Conservation (phyloP, 2,329 filamentous ascomycete genomes). For the Neofusicoccum ribis region DNA sequence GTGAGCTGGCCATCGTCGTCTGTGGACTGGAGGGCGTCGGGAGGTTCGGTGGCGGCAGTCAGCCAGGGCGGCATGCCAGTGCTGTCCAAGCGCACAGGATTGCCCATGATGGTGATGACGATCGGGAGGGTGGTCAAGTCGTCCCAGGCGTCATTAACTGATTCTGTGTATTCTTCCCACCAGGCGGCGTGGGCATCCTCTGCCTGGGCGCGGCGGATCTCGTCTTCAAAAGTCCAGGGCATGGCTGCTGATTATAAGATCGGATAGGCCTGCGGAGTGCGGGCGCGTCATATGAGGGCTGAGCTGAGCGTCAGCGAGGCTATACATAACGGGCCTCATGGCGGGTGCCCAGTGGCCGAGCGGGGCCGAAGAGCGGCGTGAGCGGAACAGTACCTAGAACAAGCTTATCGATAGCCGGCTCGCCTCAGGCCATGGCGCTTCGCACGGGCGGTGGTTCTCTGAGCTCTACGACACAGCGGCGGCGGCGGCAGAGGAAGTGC, state of each 20-base stretch:
- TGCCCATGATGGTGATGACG: neutral
- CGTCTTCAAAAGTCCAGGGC: neutral
- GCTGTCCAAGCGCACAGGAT: neutral
- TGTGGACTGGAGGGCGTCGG: neutral
- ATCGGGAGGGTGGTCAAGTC: neutral
- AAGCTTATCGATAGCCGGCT: conserved; percentile 12
- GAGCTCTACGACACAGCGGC: neutral
- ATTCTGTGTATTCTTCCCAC: too few species aligned
- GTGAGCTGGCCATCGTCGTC: neutral
- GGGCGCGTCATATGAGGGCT: conserved; percentile 15
- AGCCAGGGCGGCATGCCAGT: neutral
- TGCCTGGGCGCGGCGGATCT: neutral
- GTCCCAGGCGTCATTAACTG: neutral
- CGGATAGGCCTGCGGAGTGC: neutral
- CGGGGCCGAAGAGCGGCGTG: conserved; percentile 17
- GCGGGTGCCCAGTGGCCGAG: conserved; percentile 1
- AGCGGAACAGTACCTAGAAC: conserved; percentile 1
- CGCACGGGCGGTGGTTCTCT: neutral
- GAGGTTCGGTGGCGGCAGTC: neutral
- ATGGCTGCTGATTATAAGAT: conserved; percentile 12
- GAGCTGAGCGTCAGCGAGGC: conserved; percentile 19
- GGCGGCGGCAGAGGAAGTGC: neutral
- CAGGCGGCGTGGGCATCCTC: neutral
- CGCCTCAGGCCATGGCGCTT: conserved; percentile 7
- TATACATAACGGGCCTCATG: conserved; percentile 4